phyloP scores from a whole-genome alignment of 2,329 filamentous ascomycete species.

The Pyrenophora graminea region DNA sequence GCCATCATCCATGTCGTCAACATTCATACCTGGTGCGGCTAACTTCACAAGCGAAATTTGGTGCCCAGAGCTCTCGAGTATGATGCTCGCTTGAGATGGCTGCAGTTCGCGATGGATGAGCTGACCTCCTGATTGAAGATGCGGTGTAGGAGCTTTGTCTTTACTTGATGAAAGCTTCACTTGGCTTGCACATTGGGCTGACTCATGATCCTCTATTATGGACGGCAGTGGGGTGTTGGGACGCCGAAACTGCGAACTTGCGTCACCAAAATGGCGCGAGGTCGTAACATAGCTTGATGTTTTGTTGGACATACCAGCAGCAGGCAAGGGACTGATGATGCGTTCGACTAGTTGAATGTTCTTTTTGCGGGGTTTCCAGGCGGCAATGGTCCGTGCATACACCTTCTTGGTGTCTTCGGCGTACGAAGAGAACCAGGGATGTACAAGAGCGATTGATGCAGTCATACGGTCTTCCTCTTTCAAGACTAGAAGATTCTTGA shows the following conservation, averaged over 20 bases:
- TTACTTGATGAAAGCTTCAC: background rate
- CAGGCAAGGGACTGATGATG: slow-evolving; percentile 11
- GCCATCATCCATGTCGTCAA: background rate
- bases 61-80: background rate
- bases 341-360: slow-evolving; percentile 36
- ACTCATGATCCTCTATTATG: slow-evolving; percentile 12
- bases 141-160: too few relatives aligned
- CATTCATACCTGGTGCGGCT: background rate
- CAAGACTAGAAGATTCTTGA: slow-evolving; percentile 56
- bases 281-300: background rate
- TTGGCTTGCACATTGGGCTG: slow-evolving; percentile 14
- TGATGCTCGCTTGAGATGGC: too few relatives aligned
- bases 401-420: slow-evolving; percentile 52
- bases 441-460: slow-evolving; percentile 57
- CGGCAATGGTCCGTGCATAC: slow-evolving; percentile 54
- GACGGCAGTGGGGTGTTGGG: slow-evolving; percentile 19
- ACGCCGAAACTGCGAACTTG: slow-evolving; percentile 11
- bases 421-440: slow-evolving; percentile 58
- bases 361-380: slow-evolving; percentile 55
- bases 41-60: background rate
- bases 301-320: background rate
- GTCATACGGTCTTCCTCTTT: slow-evolving; percentile 57
- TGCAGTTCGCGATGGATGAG: too few relatives aligned
- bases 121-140: too few relatives aligned
- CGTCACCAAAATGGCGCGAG: background rate